A percentile compares a stretch with the other conserved stretches of the same genome.
phyloP scores from a whole-genome alignment of 2,329 filamentous ascomycete species.

The Beauveria australis region DNA sequence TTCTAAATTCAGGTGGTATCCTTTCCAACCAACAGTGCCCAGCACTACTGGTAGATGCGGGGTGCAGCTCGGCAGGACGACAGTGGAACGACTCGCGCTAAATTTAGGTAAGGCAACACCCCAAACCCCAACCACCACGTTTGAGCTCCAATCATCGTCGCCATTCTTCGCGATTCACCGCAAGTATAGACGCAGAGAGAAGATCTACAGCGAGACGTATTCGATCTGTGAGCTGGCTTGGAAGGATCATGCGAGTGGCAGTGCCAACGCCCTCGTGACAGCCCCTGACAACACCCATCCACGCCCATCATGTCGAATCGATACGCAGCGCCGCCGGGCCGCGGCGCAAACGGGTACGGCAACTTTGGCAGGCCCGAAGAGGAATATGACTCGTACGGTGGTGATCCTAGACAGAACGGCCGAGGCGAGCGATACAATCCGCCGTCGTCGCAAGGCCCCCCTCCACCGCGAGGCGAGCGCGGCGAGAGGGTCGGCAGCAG shows the following conservation, averaged over 20 bases:
- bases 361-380: conserved; percentile 32
- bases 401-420: conserved; percentile 23
- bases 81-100: neutral
- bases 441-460: conserved; percentile 20
- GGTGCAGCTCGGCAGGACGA: neutral
- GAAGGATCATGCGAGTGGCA: conserved; percentile 18
- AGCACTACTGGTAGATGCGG: neutral
- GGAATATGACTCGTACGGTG: conserved; percentile 43
- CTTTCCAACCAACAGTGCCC: neutral
- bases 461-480: conserved; percentile 24
- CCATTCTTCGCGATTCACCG: neutral
- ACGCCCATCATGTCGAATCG: conserved; percentile 40
- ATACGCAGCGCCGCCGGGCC: conserved; percentile 33
- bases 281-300: conserved; percentile 8
- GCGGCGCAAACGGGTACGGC: conserved; percentile 34
- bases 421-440: conserved; percentile 4
- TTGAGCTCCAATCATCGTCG: neutral
- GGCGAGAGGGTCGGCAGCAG: conserved; percentile 28
- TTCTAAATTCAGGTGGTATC: neutral
- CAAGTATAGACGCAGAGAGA: neutral
- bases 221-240: neutral
- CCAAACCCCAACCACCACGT: conserved; percentile 1
- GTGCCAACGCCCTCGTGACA: conserved; percentile 14
- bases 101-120: neutral
- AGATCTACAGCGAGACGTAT: neutral